These are phyloP conservation scores for Aspergillus pseudonomiae DNA, from an alignment of 2,329 filamentous ascomycete genomes.

Conservation along the genomic window DNA sequence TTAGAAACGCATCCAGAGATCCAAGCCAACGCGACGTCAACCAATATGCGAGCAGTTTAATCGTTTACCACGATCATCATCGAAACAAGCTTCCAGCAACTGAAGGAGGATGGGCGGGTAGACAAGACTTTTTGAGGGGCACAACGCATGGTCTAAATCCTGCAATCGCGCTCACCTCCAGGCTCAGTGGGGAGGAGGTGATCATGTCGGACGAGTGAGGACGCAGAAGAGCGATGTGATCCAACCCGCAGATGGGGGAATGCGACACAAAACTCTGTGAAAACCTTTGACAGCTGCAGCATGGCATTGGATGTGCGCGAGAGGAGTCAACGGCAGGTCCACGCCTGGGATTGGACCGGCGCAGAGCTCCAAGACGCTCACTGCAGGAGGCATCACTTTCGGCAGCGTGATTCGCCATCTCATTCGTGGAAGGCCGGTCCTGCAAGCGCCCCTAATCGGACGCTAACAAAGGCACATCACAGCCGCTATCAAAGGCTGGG, in stretches of 20 bases:
- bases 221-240: constrained; percentile 34
- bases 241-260: constrained; percentile 29
- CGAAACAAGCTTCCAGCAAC: constrained; percentile 25
- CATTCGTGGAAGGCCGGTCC: constrained; percentile 30
- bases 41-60: constrained; percentile 7
- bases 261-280: constrained; percentile 8
- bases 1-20: constrained; percentile 11
- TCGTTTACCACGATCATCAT: constrained; percentile 18
- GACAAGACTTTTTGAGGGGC: constrained; percentile 37
- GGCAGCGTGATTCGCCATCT: constrained; percentile 13
- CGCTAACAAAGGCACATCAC: constrained; percentile 28
- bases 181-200: constrained; percentile 15
- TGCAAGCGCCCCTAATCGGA: constrained; percentile 35
- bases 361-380: constrained; percentile 14
- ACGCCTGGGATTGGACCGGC: constrained; percentile 12
- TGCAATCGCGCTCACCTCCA: constrained; percentile 19
- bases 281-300: constrained; percentile 3
- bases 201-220: constrained; percentile 30
- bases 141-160: constrained; percentile 19
- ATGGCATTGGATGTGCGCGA: constrained; percentile 11
- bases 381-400: constrained; percentile 40
- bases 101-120: constrained; percentile 23
- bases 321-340: constrained; percentile 1
- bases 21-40: constrained; percentile 1
- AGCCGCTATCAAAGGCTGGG: constrained; percentile 17